Percentiles rank a stretch among this genome's conserved stretches.
phyloP scores from a whole-genome alignment of 2,329 filamentous ascomycete species.

The Cadophora luteo-olivacea region DNA sequence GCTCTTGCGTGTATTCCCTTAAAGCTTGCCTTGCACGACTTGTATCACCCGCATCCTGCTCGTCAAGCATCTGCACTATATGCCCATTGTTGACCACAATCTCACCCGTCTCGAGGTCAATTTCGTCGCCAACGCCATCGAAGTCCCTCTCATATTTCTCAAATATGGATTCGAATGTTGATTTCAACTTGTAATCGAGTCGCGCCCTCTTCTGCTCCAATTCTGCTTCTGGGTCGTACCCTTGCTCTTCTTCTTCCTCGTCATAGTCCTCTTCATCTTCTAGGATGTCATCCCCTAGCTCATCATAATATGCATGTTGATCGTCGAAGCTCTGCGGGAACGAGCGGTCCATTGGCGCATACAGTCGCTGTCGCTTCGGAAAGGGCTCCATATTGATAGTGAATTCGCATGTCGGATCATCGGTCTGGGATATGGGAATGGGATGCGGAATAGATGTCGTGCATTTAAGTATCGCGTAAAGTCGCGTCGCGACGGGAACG shows the following conservation, averaged over 20 bases:
- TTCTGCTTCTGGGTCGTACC: conserved; percentile 60
- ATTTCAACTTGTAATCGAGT: conserved; percentile 77
- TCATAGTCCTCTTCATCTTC: conserved; percentile 22
- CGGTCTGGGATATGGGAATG: not conserved
- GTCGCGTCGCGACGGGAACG: conserved; percentile 13
- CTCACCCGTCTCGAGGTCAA: conserved; percentile 81
- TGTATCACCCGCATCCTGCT: conserved; percentile 55
- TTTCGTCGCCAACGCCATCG: conserved; percentile 83
- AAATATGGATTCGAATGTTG: conserved; percentile 87
- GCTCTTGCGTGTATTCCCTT: conserved; percentile 33
- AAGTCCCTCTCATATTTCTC: conserved; percentile 88
- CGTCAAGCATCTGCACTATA: conserved; percentile 66
- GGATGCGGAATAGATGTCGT: conserved; percentile 16
- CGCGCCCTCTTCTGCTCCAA: conserved; percentile 67
- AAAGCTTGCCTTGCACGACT: conserved; percentile 25
- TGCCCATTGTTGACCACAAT: conserved; percentile 94
- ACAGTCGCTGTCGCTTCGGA: conserved; percentile 66
- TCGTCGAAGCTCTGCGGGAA: conserved; percentile 31
- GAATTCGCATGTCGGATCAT: conserved; percentile 18
- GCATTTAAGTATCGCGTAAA: conserved; percentile 13
- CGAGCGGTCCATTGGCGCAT: conserved; percentile 43
- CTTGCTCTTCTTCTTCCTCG: conserved; percentile 38
- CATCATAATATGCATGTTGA: conserved; percentile 35
- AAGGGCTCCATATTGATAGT: conserved; percentile 59
- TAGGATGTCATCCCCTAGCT: conserved; percentile 29